Conservation (phyloP, 1,139 yeast genomes). For the Hyphopichia khmerensis region DNA sequence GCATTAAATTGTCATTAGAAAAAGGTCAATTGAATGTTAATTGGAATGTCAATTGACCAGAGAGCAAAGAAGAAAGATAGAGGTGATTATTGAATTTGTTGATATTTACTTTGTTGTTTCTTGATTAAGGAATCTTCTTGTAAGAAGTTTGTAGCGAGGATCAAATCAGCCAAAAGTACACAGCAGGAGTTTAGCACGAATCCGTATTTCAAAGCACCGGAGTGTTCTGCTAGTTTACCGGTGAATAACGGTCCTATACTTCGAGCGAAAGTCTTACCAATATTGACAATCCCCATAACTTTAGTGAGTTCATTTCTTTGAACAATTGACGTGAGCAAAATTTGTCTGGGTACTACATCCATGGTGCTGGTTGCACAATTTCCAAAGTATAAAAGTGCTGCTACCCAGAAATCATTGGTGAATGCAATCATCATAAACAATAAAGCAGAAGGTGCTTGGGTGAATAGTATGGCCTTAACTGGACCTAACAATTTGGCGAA, state of each 20-base stretch:
- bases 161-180: conserved; percentile 43
- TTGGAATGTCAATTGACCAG: no score
- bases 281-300: conserved; percentile 83
- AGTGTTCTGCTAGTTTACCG: conserved; percentile 63
- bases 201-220: conserved; percentile 48
- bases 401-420: conserved; percentile 21
- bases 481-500: conserved; percentile 73
- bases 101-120: conserved; percentile 18
- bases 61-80: no score
- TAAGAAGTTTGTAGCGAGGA: conserved; percentile 41
- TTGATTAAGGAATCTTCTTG: conserved; percentile 37
- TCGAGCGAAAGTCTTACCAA: conserved; percentile 81
- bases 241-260: conserved; percentile 80
- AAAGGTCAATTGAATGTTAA: no score
- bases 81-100: conserved; percentile 1
- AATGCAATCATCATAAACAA: conserved; percentile 44
- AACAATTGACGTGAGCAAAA: conserved; percentile 68
- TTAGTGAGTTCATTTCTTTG: conserved; percentile 62
- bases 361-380: conserved; percentile 64
- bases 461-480: conserved; percentile 68
- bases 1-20: no score
- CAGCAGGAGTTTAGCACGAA: conserved; percentile 64
- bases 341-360: conserved; percentile 92
- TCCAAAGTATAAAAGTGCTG: conserved; percentile 52
- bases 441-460: conserved; percentile 77